These are phyloP conservation scores for Neurospora hispaniola DNA, from an alignment of 495 filamentous ascomycete species.

Conservation along the genomic window DNA sequence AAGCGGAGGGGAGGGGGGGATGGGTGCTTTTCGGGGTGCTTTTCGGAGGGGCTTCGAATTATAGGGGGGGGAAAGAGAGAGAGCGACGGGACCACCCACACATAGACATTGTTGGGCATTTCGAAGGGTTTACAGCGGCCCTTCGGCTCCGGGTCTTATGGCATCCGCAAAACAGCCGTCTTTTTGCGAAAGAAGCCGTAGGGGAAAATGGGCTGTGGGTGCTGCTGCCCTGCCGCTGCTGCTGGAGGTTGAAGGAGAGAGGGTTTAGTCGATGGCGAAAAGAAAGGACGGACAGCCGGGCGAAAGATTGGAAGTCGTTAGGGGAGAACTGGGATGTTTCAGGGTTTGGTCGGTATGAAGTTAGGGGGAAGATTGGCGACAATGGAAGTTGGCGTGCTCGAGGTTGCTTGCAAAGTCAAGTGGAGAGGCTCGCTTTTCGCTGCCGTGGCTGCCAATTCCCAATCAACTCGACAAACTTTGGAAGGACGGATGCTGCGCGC, in stretches of 20 bases:
- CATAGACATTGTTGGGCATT: slow-evolving; percentile 21
- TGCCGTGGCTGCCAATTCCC: not conserved
- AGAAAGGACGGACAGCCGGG: not conserved
- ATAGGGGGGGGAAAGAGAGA: not conserved
- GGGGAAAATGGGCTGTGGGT: not conserved
- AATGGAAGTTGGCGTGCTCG: not conserved
- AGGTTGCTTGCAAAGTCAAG: not conserved
- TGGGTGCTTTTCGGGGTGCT: not conserved
- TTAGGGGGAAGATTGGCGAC: not conserved
- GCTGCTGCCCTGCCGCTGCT: not conserved
- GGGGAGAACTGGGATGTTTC: not conserved
- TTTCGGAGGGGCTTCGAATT: not conserved
- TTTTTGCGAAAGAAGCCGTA: not conserved
- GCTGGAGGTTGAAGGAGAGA: not conserved
- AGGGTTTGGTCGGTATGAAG: not conserved
- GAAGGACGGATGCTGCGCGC: not conserved
- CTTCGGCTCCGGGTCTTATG: not conserved
- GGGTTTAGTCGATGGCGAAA: not conserved
- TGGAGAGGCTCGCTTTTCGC: not conserved
- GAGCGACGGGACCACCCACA: slow-evolving; percentile 10
- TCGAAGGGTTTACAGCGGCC: slow-evolving; percentile 8
- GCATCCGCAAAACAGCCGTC: not conserved
- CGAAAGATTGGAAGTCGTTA: not conserved
- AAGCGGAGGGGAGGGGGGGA: slow-evolving; percentile 4
- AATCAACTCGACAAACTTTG: not conserved